Conservation (phyloP, 768 basidiomycete species). For the Leccinum barrowsii region DNA sequence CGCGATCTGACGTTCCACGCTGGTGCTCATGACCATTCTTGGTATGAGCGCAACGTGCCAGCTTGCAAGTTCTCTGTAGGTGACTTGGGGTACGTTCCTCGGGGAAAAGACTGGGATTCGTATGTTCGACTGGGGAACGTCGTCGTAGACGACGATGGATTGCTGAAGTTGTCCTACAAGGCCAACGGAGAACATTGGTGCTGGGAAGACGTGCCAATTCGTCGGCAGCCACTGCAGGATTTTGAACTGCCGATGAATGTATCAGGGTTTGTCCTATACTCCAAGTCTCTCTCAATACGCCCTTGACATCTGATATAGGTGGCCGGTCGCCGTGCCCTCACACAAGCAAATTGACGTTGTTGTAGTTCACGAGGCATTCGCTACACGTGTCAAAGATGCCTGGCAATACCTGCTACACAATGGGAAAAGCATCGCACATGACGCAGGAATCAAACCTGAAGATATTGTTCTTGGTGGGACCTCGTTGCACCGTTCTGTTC, state of each 20-base stretch:
- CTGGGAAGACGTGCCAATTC: constrained; percentile 35
- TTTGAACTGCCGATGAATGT: constrained; percentile 31
- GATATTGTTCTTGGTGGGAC: constrained; percentile 41
- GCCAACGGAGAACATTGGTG: constrained; percentile 35
- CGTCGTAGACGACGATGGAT: constrained; percentile 26
- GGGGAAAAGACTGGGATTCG: constrained; percentile 32
- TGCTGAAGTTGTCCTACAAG: constrained; percentile 20
- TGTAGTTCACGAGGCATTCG: constrained; percentile 32
- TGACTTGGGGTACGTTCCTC: constrained; percentile 43
- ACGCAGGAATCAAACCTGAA: constrained; percentile 36
- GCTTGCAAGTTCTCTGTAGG: constrained; percentile 40
- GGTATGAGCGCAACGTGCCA: constrained; percentile 40
- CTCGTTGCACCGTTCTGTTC: neutral
- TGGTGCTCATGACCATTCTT: constrained; percentile 36
- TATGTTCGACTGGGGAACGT: constrained; percentile 42
- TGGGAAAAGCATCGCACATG: constrained; percentile 30
- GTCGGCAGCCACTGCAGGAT: constrained; percentile 30
- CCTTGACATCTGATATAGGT: constrained; percentile 27
- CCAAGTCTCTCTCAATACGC: neutral
- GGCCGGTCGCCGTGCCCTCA: constrained; percentile 42
- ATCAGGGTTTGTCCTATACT: constrained; percentile 29
- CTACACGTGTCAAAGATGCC: constrained; percentile 31
- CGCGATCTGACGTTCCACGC: constrained; percentile 37
- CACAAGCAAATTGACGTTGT: constrained; percentile 37
- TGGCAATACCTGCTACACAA: constrained; percentile 38